Percentiles rank a stretch among this genome's conserved stretches.
These are phyloP conservation scores for Yamagishiella unicocca DNA, from an alignment of 139 green algal species.

Conservation along the genomic window DNA sequence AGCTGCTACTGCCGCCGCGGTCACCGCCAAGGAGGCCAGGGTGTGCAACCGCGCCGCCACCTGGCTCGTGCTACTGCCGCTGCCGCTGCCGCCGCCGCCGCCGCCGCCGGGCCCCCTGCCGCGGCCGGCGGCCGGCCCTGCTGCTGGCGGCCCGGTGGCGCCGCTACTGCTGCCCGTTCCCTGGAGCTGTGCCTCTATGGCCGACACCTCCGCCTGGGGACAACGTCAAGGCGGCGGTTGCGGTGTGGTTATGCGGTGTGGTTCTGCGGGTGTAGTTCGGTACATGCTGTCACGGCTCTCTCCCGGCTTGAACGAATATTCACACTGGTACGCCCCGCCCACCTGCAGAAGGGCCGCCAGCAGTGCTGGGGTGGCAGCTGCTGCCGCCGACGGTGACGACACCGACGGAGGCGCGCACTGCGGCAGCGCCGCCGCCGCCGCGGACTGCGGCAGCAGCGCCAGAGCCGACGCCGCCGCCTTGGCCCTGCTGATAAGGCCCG, in stretches of 20 bases:
- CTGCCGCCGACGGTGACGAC: neutral
- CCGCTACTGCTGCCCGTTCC: neutral
- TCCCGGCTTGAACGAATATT: no score
- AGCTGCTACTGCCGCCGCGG: neutral
- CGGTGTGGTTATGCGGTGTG: no score
- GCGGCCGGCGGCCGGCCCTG: neutral
- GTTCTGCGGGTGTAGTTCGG: no score
- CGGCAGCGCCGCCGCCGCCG: neutral
- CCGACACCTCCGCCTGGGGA: neutral
- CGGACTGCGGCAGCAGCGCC: constrained; percentile 22
- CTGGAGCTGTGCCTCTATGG: neutral
- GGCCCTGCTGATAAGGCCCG: constrained; percentile 18
- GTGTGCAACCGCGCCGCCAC: neutral
- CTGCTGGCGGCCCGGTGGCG: no score
- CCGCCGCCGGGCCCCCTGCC: neutral
- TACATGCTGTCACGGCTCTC: no score
- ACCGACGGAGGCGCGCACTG: neutral
- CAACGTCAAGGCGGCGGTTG: no score
- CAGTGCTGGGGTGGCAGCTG: neutral
- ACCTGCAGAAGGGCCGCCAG: constrained; percentile 17
- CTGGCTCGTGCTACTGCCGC: no score
- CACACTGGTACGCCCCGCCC: no score
- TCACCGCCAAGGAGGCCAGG: constrained; percentile 13
- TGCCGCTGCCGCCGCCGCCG: no score
- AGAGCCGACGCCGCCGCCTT: constrained; percentile 5